Percentiles rank a stretch among this genome's conserved stretches.
Conservation (phyloP, 1,139 yeast species). For the Hansenula sp. region DNA sequence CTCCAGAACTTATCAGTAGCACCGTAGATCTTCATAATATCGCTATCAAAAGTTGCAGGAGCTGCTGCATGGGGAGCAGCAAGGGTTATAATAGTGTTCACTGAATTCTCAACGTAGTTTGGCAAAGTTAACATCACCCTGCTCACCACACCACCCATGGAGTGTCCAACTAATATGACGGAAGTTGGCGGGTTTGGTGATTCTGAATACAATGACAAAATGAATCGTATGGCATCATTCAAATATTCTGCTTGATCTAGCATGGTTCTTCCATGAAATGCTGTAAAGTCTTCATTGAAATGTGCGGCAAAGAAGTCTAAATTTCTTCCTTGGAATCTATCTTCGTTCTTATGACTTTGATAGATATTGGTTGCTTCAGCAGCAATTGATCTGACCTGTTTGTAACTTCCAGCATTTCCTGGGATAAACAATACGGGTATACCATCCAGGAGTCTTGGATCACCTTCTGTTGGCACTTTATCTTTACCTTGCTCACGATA, state of each 20-base stretch:
- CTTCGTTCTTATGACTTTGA: conserved; percentile 30
- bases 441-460: conserved; percentile 50
- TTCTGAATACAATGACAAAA: conserved; percentile 57
- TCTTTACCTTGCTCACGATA: conserved; percentile 80
- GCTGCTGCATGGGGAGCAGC: conserved; percentile 94
- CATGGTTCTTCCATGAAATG: conserved; percentile 91
- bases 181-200: conserved; percentile 47
- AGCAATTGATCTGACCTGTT: conserved; percentile 90
- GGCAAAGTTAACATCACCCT: conserved; percentile 76
- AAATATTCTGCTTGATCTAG: conserved; percentile 91
- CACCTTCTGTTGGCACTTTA: conserved; percentile 39
- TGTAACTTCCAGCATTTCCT: conserved; percentile 94
- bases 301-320: conserved; percentile 87
- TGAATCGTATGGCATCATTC: conserved; percentile 81
- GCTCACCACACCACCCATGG: conserved; percentile 96
- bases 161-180: conserved; percentile 82
- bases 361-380: conserved; percentile 59
- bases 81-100: conserved; percentile 80
- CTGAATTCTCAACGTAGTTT: conserved; percentile 64
- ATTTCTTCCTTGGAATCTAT: conserved; percentile 28
- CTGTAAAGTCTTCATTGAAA: conserved; percentile 94
- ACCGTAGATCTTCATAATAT: conserved; percentile 68
- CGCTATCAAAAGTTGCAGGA: conserved; percentile 95
- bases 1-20: conserved; percentile 82
- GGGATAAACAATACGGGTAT: conserved; percentile 91